A percentile compares a stretch with the other conserved stretches of the same genome.
These are phyloP conservation scores for Lyophyllum shimeji DNA, from an alignment of 768 basidiomycete species.

Conservation along the genomic window DNA sequence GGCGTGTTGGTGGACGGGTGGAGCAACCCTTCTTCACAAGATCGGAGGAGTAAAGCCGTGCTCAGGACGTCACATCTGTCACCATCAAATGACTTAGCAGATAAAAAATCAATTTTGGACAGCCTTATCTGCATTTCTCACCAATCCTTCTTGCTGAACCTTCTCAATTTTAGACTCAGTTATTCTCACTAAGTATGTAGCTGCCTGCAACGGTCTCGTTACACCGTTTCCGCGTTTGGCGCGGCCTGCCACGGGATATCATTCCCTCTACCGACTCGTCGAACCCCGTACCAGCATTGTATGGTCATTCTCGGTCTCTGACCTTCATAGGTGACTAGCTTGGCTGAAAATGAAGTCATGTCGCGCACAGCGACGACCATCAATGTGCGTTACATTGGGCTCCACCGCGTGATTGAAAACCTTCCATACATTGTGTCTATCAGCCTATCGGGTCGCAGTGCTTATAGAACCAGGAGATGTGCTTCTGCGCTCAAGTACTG, in stretches of 20 bases:
- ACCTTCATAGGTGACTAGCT: background rate
- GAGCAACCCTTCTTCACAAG: constrained; percentile 2
- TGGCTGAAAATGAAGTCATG: too few relatives aligned
- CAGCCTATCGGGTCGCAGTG: too few relatives aligned
- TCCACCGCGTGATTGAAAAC: background rate
- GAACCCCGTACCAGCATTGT: background rate
- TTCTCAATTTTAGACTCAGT: too few relatives aligned
- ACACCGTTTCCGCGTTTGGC: background rate
- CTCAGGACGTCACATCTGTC: constrained; percentile 12
- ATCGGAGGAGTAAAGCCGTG: background rate
- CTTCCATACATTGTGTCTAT: background rate
- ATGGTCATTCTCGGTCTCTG: background rate
- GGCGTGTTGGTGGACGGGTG: constrained; percentile 4
- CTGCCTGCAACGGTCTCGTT: background rate
- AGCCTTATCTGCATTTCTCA: background rate
- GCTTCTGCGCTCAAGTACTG: too few relatives aligned
- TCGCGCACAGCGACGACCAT: background rate
- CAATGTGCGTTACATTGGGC: background rate
- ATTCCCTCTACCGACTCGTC: background rate
- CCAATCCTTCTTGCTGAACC: too few relatives aligned
- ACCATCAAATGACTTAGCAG: background rate
- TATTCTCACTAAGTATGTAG: background rate
- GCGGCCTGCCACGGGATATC: background rate
- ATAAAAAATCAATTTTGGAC: background rate
- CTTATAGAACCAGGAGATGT: too few relatives aligned